A percentile compares a stretch with the other conserved stretches of the same genome.
Evolutionary conservation across 1,284 basidiomycete species (phyloP).

Genomic region (Trametes pubescens): DNA sequence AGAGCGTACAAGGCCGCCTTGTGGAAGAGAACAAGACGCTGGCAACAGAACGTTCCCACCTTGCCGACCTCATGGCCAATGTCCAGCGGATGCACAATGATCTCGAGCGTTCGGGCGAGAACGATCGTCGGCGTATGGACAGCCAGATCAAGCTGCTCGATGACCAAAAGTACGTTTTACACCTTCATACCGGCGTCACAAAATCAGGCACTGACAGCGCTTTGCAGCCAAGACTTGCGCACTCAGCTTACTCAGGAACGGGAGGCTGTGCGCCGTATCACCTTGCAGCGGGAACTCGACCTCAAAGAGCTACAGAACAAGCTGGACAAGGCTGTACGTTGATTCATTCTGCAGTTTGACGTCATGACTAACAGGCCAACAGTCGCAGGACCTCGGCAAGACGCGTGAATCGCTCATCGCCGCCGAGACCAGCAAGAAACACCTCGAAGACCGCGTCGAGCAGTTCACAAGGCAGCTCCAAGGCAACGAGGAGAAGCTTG

Average conservation of each 20-base stretch:
- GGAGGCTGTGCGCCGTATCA: conserved; percentile 75
- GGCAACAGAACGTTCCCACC: conserved; percentile 80
- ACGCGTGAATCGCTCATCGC: conserved; percentile 78
- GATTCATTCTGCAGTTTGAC: background rate
- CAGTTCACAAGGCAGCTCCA: conserved; percentile 77
- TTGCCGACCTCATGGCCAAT: conserved; percentile 88
- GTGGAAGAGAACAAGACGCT: conserved; percentile 87
- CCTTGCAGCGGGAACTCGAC: conserved; percentile 85
- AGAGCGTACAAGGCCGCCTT: conserved; percentile 82
- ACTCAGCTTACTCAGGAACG: conserved; percentile 82
- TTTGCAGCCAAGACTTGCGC: conserved; percentile 73
- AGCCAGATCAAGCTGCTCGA: conserved; percentile 83
- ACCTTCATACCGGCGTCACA: background rate
- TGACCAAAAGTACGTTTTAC: conserved; percentile 68
- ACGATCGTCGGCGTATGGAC: conserved; percentile 83
- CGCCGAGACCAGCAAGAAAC: conserved; percentile 83
- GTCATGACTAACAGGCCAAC: background rate
- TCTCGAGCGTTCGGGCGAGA: conserved; percentile 82
- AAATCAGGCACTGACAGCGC: conserved; percentile 6
- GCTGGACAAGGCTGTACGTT: conserved; percentile 74
- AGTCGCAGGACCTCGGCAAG: conserved; percentile 73
- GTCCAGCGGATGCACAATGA: conserved; percentile 92
- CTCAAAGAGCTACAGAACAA: conserved; percentile 77
- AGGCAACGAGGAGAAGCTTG: conserved; percentile 83
- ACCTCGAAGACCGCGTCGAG: conserved; percentile 80